Base-by-base conservation (phyloP, 176 grass and related monocot genomes). In the Triticum dicoccoides region DNA sequence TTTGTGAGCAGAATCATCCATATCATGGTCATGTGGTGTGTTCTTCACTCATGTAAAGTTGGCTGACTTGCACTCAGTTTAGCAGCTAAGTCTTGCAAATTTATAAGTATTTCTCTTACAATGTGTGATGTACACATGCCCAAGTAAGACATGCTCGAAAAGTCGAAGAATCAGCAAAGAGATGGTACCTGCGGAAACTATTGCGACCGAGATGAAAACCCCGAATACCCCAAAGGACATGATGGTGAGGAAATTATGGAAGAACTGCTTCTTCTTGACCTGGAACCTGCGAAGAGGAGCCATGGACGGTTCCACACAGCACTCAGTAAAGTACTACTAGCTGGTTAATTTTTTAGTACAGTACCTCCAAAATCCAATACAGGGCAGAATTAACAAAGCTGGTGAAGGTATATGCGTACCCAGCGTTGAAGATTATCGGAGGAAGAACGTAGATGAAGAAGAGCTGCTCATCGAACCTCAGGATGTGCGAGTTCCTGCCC, bases 241-340 rank as follows among this genome's bases (percentile, higher is more conserved):
- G 84, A 98, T 98, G 44, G 93, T 98, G 87, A 96, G 76, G 78
- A 98, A 94, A 14, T 98, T 95, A 71, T 94, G 93, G 79, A 98
- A 98, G 82, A 98, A 98, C 84, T 94, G 96, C 41, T 98, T 95
- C 67, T 98, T 98, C 91, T 98, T 98, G 23, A 98, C 96, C 83
- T 95, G 90, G 80, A 98, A 95, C 34, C 96, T 95, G 88, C 2
- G 61, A 69, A 83, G 54, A 54, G 61, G 5, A 35, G 3, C 51
- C 65, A 85, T 51, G 21, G 0, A 76, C 45, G 11, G 6, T 30
- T 29, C 52, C 71, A 65, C 12, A 4, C 23, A 72, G 73, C 51
- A 38, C 34, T 68, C 17, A 30, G 15, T 12, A 4, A 13, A 65
- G 5, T 3, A 69, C 15, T 15, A 20, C 6, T n/a, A 49, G 6